These are phyloP conservation scores for Vigna nakashimae DNA, from an alignment of 306 rosid genomes.

Conservation along the genomic window DNA sequence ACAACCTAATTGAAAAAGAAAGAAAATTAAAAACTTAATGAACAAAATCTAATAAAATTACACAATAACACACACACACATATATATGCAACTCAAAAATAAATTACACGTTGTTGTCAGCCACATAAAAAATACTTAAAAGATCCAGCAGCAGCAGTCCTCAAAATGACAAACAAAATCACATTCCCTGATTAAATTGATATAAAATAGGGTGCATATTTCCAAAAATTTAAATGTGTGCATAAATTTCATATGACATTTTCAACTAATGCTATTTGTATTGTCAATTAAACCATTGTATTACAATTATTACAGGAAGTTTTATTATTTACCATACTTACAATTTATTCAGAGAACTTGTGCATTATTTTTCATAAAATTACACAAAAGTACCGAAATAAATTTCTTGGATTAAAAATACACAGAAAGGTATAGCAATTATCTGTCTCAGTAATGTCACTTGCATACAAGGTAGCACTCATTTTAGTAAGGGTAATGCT, in stretches of 20 bases:
- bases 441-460: neutral
- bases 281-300: neutral
- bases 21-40: neutral
- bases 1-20: conserved; percentile 64
- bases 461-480: conserved; percentile 32
- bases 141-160: conserved; percentile 7
- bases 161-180: conserved; percentile 6
- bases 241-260: neutral
- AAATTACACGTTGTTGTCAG: conserved; percentile 4
- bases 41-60: conserved; percentile 17
- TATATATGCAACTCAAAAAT: conserved; percentile 13
- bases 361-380: neutral
- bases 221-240: conserved; percentile 5
- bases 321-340: neutral
- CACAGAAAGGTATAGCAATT: neutral
- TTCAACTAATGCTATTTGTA: neutral
- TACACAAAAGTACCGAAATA: neutral
- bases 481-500: conserved; percentile 16
- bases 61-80: no score
- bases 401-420: conserved; percentile 1
- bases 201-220: neutral
- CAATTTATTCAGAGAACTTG: conserved; percentile 14
- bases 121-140: neutral
- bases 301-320: neutral
- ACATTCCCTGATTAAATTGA: conserved; percentile 2